These are phyloP conservation scores for Scutellaria galericulata DNA, from an alignment of 257 asterid species.

Conservation along the genomic window DNA sequence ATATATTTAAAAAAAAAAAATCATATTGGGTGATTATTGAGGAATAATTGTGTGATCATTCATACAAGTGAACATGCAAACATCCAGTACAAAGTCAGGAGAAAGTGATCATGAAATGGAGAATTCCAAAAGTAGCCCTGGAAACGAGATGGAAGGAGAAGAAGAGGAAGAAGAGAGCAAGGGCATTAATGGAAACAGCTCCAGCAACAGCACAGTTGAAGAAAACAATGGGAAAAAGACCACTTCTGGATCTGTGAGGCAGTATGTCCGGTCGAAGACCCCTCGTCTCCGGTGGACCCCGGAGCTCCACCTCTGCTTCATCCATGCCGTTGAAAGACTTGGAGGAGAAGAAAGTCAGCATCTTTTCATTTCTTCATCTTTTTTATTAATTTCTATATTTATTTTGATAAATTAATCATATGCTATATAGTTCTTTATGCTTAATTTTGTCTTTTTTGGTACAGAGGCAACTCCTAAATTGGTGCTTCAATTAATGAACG, in stretches of 20 bases:
- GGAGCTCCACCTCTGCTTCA: conserved; percentile 84
- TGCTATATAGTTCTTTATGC: background rate
- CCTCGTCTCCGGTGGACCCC: conserved; percentile 94
- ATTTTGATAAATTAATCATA: background rate
- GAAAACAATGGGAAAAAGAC: conserved; percentile 62
- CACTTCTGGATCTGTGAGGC: conserved; percentile 77
- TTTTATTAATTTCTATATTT: background rate
- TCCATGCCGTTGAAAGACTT: conserved; percentile 79
- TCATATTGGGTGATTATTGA: conserved; percentile 15
- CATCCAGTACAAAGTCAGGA: conserved; percentile 30
- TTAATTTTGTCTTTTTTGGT: background rate
- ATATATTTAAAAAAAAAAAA: background rate
- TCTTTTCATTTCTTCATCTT: background rate
- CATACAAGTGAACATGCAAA: conserved; percentile 29
- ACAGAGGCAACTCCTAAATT: conserved; percentile 95
- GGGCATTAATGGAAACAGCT: conserved; percentile 50
- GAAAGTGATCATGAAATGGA: conserved; percentile 34
- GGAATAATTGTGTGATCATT: background rate
- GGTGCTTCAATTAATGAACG: conserved; percentile 91
- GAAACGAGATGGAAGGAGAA: conserved; percentile 38
- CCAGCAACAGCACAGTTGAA: conserved; percentile 90
- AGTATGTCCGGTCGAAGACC: conserved; percentile 74
- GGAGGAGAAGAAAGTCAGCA: conserved; percentile 93
- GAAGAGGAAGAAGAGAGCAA: conserved; percentile 28
- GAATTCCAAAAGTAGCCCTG: conserved; percentile 49